Base-by-base conservation (phyloP, 2,329 filamentous ascomycete genomes). In the Rhexocercosporidium sp. region DNA sequence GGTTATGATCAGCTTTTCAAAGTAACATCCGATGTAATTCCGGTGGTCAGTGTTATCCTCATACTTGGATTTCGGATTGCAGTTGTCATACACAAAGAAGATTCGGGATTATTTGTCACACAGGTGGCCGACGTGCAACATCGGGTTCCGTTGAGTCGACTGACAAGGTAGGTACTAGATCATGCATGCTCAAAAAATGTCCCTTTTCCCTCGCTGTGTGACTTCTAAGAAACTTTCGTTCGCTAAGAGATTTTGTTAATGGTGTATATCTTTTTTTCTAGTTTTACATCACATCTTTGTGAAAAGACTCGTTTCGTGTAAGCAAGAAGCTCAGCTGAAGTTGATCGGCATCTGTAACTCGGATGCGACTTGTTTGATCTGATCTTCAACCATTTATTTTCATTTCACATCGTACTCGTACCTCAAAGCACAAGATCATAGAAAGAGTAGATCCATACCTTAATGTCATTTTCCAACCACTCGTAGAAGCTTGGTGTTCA, bases 91-190 rank as follows among this genome's bases (percentile, higher is more conserved):
- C 22, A 27, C 8, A 27, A 29, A 47, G 11, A 22, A 5, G 34
- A 18, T 5, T 22, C n/a, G 37, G 57, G 3, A 34, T 2, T 47
- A 3, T 60, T 31, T 2, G 57, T 60, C 27, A 5, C n/a, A 60
- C 57, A 47, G 14, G 22, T 60, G 57, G 57, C 57, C 57, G 57
- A 60, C 25, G 41, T 44, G 39, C 22, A 47, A 8, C 31, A 22
- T 41, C 37, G n/a, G 37, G 11, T 14, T 22, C n/a, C 4, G 22
- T 14, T 14, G 54, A 8, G 9, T 7, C 31, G 53, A 34, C 39
- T 20, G 12, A 18, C 34, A 25, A 16, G 41, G 34, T 14, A 20
- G 57, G 25, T 20, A 44, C 27, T 1, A 46, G 57, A 60, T 47
- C 7, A 60, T 46, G 57, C 25, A 18, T 44, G 14, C 39, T 34